Evolutionary conservation across 352 stramenopile genomes (phyloP).

Genomic region (Phytophthora gonapodyides): DNA sequence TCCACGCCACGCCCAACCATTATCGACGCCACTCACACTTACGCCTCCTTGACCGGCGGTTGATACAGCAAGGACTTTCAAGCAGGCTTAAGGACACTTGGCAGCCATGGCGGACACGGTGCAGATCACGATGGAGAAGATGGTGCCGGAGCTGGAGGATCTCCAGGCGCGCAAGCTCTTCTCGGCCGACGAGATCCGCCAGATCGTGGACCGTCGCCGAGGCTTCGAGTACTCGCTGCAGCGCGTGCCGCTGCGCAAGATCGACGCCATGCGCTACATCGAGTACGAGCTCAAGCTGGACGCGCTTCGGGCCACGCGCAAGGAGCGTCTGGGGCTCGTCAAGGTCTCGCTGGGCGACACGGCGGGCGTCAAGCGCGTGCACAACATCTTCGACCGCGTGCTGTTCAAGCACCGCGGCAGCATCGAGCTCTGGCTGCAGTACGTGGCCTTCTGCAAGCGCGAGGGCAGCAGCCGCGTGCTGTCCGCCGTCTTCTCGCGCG

Average conservation of each 20-base stretch:
- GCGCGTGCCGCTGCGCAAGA: conserved; percentile 87
- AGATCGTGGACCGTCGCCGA: conserved; percentile 89
- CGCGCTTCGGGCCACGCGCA: conserved; percentile 83
- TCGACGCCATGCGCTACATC: conserved; percentile 93
- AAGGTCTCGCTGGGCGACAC: conserved; percentile 81
- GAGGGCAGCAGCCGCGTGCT: conserved; percentile 72
- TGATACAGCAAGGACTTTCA: neutral
- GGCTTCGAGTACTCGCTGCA: conserved; percentile 94
- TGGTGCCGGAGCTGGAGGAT: conserved; percentile 95
- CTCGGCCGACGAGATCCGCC: conserved; percentile 83
- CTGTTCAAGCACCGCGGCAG: conserved; percentile 89
- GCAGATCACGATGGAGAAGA: conserved; percentile 93
- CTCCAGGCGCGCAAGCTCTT: conserved; percentile 90
- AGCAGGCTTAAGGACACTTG: neutral
- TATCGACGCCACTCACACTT: conserved; percentile 8
- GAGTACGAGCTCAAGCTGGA: conserved; percentile 95
- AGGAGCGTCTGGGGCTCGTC: conserved; percentile 66
- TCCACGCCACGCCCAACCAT: conserved; percentile 33
- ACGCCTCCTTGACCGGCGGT: neutral
- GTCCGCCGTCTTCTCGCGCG: conserved; percentile 82
- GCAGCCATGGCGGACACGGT: conserved; percentile 91
- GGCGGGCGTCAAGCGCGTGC: conserved; percentile 68
- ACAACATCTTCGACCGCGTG: conserved; percentile 88
- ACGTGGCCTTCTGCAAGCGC: conserved; percentile 87
- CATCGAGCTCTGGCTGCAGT: conserved; percentile 92